Evolutionary conservation across 495 filamentous ascomycete genomes (phyloP).

Genomic region (Daldinia bambusicola): DNA sequence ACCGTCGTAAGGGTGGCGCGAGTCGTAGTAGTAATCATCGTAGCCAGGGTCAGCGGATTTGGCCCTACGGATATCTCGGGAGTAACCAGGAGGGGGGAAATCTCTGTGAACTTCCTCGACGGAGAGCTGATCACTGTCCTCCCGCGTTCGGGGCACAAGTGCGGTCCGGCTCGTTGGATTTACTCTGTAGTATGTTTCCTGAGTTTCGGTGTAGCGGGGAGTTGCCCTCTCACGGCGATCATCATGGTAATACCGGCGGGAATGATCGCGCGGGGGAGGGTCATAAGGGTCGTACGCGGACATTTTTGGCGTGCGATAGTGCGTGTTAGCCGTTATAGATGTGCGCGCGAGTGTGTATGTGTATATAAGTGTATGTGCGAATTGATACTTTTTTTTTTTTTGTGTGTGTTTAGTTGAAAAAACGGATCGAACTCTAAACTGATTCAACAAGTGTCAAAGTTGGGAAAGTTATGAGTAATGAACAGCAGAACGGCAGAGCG

Average conservation of each 20-base stretch:
- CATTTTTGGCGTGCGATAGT: conserved; percentile 45
- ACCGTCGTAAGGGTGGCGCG: conserved; percentile 52
- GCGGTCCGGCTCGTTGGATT: conserved; percentile 55
- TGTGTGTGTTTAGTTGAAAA: conserved; percentile 8
- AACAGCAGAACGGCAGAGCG: neutral
- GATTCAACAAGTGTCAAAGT: conserved; percentile 19
- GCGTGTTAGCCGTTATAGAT: neutral
- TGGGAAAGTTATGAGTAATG: conserved; percentile 19
- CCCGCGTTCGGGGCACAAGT: conserved; percentile 64
- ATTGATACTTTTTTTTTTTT: neutral
- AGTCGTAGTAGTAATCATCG: conserved; percentile 58
- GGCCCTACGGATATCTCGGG: conserved; percentile 63
- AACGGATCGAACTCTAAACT: conserved; percentile 29
- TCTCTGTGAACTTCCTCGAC: conserved; percentile 75
- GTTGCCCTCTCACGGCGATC: conserved; percentile 57
- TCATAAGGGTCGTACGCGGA: conserved; percentile 62
- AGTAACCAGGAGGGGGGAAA: conserved; percentile 69
- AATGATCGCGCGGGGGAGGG: conserved; percentile 52
- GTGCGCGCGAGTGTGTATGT: neutral
- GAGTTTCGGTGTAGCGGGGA: conserved; percentile 60
- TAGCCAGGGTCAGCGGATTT: conserved; percentile 60
- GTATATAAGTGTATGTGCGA: neutral
- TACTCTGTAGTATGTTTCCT: conserved; percentile 60
- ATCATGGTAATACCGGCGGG: conserved; percentile 58
- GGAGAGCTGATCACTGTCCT: conserved; percentile 66